These are phyloP conservation scores for Pseudogymnoascus sp. DNA, from an alignment of 2,329 filamentous ascomycete species.

Conservation along the genomic window DNA sequence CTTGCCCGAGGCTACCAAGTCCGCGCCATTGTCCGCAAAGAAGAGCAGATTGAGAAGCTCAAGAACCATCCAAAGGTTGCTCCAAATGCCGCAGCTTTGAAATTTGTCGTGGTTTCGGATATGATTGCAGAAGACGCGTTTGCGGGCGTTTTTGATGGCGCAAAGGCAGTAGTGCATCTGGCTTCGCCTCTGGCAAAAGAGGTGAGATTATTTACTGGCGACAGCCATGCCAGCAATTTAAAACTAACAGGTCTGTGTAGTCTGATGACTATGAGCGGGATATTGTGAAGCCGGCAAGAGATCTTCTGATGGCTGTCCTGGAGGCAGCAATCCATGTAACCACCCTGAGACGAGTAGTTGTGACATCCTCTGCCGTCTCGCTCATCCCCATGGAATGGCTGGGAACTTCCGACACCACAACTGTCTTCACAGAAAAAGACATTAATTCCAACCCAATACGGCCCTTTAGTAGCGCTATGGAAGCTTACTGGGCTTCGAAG, in stretches of 20 bases:
- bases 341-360: neutral
- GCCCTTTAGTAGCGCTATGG: conserved; percentile 11
- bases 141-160: neutral
- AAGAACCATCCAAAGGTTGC: neutral
- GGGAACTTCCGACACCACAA: neutral
- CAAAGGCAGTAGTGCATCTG: neutral
- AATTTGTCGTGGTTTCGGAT: neutral
- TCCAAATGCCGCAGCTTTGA: neutral
- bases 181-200: conserved; percentile 3
- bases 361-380: conserved; percentile 1
- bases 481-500: conserved; percentile 24
- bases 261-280: neutral
- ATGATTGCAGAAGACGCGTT: neutral
- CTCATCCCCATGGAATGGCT: conserved; percentile 4
- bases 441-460: neutral
- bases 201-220: neutral
- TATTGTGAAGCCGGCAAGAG: neutral
- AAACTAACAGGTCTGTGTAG: neutral
- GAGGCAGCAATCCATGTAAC: neutral
- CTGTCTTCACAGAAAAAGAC: neutral
- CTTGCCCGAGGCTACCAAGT: conserved; percentile 3
- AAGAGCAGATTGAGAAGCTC: neutral
- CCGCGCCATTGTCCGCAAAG: conserved; percentile 1
- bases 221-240: neutral
- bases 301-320: neutral